Evolutionary conservation across 2,329 filamentous ascomycete species (phyloP), one percentile per base, ranked within the genome.

Genomic region (Stemphylium vesicarium): DNA sequence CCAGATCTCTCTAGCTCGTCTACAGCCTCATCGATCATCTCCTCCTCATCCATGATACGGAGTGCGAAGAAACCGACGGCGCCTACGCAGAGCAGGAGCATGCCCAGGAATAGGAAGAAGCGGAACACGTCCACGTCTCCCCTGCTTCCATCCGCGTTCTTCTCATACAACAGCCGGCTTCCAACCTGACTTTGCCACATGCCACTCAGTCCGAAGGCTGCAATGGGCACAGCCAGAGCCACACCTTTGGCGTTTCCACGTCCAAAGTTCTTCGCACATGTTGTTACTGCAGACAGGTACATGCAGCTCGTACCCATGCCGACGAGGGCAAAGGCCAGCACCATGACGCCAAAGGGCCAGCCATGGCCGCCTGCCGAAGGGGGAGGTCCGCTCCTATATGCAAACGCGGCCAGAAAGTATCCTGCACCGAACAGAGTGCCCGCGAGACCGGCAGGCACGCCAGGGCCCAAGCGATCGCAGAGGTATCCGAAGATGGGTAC

Each of bases 191-290:
- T 96, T 77, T 95, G 84, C 90, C 95, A 96, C 89, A 99, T 94
- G 42, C 93, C 92, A 70, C 93, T 96, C 52, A 99, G 77, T 0
- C 95, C 95, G 73, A 97, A 96, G 6, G 91, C 89, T 0, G 95
- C 92, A 73, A 98, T 97, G 1, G 95, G 95, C 56, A 91, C 83
- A 1, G 94, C 93, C 50, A 99, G 82, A 56, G 96, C 94, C 45
- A 99, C 79, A 0, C 95, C 95, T 68, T 94, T 89, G 69, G 96
- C 88, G 69, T 88, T 90, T 4, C 92, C 92, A 57, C 89, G 87
- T 43, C 93, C 93, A 77, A 98, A 99, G 78, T 98, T 99, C 85
- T 99, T 99, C 32, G 95, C 95, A 71, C 92, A 96, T 0, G 94
- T 96, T 6, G 94, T 94, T n/a, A 99, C 89, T 2, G 92, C 89